Evolutionary conservation across 2,329 filamentous ascomycete species (phyloP), one percentile per base, ranked within the genome.

Genomic region (Aspergillus transmontanensis): DNA sequence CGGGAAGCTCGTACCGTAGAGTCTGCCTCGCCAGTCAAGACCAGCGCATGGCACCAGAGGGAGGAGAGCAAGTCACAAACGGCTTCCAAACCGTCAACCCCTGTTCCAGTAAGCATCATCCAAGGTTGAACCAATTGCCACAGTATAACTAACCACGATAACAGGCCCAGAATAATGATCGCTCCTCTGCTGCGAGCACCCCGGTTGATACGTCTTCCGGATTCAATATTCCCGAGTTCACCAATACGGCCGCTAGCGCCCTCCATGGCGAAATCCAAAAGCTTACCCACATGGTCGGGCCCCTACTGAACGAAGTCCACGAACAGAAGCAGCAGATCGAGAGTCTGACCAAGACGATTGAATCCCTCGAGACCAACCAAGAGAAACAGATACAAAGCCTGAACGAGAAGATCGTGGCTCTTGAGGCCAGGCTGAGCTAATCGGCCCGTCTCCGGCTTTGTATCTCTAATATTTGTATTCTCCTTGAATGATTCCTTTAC

Each of bases 261-360:
- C 82, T 92, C 14, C 87, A 90, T 71, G 51, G 32, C 32, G 51
- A 55, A 39, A 55, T 39, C 30, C 51, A 55, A 23, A 55, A 55
- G 32, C 51, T 55, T 4, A 51, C 48, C n/a, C 26, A 51, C 12
- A 51, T 51, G 32, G 34, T 55, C 32, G 51, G 21, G 5, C 34
- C 34, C 26, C n/a, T 55, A 10, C 11, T 39, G 87, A 60, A 87
- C 87, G 81, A 87, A 93, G 68, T 91, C 97, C 73, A 87, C 83
- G 65, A 83, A 86, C 91, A 97, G 79, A 90, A 86, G 57, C 85
- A 91, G 73, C 89, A 93, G 76, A 93, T 96, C 70, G 84, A 84
- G 57, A 82, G 84, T 32, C 80, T 96, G 55, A 86, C 90, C 3
- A 79, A 82, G 34, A 92, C 96, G 77, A 89, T 96, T 16, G 92